Evolutionary conservation across 345 rosid genomes (phyloP).

Genomic region (Rhodomyrtus tomentosa): DNA sequence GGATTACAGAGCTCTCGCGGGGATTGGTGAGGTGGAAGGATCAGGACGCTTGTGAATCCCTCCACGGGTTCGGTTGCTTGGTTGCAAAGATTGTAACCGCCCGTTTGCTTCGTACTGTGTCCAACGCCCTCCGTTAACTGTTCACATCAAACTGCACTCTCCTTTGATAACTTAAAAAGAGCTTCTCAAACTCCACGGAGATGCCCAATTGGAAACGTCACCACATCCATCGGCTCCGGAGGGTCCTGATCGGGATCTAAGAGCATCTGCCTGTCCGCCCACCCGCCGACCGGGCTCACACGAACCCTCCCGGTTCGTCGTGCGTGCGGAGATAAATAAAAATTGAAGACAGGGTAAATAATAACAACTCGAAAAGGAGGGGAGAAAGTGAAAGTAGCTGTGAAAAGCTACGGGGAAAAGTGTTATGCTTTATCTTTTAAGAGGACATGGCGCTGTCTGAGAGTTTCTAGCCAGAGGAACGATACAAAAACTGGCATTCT

Average conservation of each 20-base stretch:
- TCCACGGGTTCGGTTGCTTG: neutral
- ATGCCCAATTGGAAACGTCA: neutral
- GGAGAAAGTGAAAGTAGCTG: neutral
- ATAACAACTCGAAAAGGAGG: neutral
- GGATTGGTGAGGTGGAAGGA: neutral
- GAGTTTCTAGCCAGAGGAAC: neutral
- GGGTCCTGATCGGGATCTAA: neutral
- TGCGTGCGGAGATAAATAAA: neutral
- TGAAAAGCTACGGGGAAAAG: neutral
- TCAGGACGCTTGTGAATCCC: neutral
- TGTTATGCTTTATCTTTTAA: neutral
- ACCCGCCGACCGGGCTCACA: neutral
- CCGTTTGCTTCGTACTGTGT: neutral
- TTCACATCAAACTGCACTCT: neutral
- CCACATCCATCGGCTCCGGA: neutral
- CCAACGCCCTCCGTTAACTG: neutral
- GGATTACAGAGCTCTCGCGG: neutral
- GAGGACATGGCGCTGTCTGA: neutral
- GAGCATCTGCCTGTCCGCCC: no score
- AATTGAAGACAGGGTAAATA: neutral
- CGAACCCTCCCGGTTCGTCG: neutral
- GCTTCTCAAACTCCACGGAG: neutral
- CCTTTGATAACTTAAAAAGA: neutral
- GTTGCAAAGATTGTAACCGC: neutral
- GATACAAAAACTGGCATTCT: neutral